These are phyloP conservation scores for Closterium sp. DNA, from an alignment of 139 green algal species.

Conservation along the genomic window DNA sequence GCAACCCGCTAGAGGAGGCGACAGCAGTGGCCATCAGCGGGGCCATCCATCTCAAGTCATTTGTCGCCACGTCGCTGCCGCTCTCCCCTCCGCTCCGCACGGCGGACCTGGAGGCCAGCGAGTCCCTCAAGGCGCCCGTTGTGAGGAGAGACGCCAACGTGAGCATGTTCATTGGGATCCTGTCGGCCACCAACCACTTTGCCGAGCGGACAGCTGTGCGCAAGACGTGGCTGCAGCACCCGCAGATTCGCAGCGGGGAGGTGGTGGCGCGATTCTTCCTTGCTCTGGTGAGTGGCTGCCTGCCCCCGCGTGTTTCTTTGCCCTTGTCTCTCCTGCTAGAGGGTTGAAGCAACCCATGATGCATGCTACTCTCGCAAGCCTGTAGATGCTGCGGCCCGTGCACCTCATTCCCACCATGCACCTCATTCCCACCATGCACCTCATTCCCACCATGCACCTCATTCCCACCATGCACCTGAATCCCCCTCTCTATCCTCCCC, in stretches of 20 bases:
- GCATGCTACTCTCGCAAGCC: background rate
- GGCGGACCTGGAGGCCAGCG: constrained; percentile 21
- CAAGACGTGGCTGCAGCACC: constrained; percentile 47
- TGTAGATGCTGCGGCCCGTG: background rate
- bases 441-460: too few species aligned
- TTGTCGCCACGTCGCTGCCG: constrained; percentile 29
- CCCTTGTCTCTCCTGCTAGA: background rate
- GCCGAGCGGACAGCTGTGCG: constrained; percentile 32
- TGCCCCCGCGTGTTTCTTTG: background rate
- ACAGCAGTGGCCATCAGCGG: constrained; percentile 13
- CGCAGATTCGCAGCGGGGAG: constrained; percentile 12
- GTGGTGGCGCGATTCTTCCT: constrained; percentile 42
- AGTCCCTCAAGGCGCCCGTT: constrained; percentile 13
- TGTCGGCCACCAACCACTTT: constrained; percentile 43
- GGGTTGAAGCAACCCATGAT: background rate
- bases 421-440: background rate
- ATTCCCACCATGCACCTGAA: background rate
- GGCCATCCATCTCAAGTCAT: background rate
- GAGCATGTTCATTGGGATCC: constrained; percentile 41
- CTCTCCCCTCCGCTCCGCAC: background rate
- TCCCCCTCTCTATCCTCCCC: background rate
- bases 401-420: background rate
- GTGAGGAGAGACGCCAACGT: background rate
- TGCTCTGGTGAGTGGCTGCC: constrained; percentile 12
- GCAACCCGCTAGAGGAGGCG: constrained; percentile 33